A percentile compares a stretch with the other conserved stretches of the same genome.
phyloP scores from a whole-genome alignment of 306 rosid genomes.

The Sicyos edulis region DNA sequence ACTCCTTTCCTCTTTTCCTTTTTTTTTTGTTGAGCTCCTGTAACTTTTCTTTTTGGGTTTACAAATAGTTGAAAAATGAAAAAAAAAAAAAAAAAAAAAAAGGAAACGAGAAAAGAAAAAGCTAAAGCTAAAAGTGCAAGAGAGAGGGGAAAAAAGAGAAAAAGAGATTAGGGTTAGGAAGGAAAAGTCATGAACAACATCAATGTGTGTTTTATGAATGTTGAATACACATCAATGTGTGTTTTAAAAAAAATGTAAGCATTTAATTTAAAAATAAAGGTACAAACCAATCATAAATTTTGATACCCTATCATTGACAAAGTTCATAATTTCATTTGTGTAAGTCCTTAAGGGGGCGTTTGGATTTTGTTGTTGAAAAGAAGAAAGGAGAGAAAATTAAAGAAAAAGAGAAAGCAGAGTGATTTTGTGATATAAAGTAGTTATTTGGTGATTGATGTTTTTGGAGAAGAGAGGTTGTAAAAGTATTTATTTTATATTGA shows the following conservation, averaged over 20 bases:
- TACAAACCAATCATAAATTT: background rate
- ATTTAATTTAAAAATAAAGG: background rate
- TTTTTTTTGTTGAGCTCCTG: background rate
- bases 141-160: background rate
- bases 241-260: background rate
- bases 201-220: background rate
- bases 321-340: no score
- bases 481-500: no score
- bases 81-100: background rate
- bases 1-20: slow-evolving; percentile 10
- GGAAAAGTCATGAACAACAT: background rate
- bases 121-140: slow-evolving; percentile 7
- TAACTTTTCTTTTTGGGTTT: slow-evolving; percentile 1
- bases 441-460: no score
- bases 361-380: no score
- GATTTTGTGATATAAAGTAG: no score
- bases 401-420: no score
- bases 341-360: no score
- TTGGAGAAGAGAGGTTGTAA: no score
- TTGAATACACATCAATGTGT: background rate
- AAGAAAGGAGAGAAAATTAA: no score
- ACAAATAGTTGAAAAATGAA: slow-evolving; percentile 12
- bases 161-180: background rate
- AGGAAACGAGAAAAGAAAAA: no score
- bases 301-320: no score